Evolutionary conservation across 2,329 filamentous ascomycete species (phyloP).

Genomic region (Colletotrichum plurivorum): DNA sequence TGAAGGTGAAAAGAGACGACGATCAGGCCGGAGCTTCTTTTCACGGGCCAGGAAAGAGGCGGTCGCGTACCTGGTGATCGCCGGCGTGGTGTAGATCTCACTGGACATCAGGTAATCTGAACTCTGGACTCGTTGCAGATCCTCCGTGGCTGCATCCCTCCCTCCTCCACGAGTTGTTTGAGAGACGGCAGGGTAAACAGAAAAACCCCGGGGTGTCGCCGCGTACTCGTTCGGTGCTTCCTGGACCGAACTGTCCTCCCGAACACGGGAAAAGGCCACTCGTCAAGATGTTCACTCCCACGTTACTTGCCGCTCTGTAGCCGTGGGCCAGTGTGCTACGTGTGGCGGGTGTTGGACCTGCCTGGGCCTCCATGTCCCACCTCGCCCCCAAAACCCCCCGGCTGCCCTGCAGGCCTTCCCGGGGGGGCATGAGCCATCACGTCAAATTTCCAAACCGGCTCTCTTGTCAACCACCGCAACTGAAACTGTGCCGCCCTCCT

Average conservation of each 20-base stretch:
- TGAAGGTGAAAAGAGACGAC: slow-evolving; percentile 2
- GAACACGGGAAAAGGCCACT: neutral
- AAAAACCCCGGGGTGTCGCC: neutral
- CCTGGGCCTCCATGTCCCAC: neutral
- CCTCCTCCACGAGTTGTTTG: neutral
- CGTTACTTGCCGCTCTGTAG: neutral
- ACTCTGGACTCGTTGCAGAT: slow-evolving; percentile 27
- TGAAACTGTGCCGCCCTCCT: slow-evolving; percentile 31
- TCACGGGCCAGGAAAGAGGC: slow-evolving; percentile 17
- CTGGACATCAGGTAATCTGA: slow-evolving; percentile 35
- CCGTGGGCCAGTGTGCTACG: neutral
- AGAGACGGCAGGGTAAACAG: neutral
- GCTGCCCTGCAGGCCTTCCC: neutral
- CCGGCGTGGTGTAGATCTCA: slow-evolving; percentile 26
- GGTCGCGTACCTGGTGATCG: slow-evolving; percentile 23
- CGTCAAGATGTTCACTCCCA: neutral
- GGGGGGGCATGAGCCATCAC: slow-evolving; percentile 13
- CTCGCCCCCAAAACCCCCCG: neutral
- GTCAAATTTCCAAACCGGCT: slow-evolving; percentile 38
- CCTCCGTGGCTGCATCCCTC: slow-evolving; percentile 2
- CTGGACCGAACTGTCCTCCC: neutral
- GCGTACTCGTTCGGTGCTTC: neutral
- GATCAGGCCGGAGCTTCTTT: slow-evolving; percentile 19
- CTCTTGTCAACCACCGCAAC: slow-evolving; percentile 29
- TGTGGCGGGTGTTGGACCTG: neutral